These are phyloP conservation scores for Aspergillus flavus DNA, from an alignment of 2,329 filamentous ascomycete genomes.

Conservation along the genomic window DNA sequence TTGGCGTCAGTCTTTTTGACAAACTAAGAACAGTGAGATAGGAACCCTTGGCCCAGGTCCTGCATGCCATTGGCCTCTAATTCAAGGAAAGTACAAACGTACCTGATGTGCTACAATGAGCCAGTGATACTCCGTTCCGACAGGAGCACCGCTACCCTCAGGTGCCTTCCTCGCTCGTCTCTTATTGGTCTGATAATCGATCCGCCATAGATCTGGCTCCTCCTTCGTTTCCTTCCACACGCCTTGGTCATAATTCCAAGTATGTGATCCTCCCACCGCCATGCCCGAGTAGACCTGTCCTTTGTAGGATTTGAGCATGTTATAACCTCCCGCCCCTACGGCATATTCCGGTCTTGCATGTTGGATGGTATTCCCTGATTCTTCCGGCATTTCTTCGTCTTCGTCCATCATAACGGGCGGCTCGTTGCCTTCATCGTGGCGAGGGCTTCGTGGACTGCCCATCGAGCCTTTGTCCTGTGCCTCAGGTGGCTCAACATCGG, in stretches of 20 bases:
- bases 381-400: constrained; percentile 26
- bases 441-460: neutral
- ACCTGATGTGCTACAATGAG: constrained; percentile 40
- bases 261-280: constrained; percentile 40
- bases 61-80: neutral
- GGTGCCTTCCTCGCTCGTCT: constrained; percentile 35
- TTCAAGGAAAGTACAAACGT: neutral
- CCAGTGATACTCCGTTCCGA: constrained; percentile 41
- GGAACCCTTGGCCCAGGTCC: neutral
- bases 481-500: neutral
- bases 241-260: constrained; percentile 41
- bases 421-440: neutral
- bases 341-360: constrained; percentile 5
- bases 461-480: neutral
- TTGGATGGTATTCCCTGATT: constrained; percentile 13
- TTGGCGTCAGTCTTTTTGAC: constrained; percentile 41
- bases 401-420: constrained; percentile 16
- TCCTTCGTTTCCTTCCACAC: constrained; percentile 40
- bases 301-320: constrained; percentile 36
- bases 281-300: constrained; percentile 41
- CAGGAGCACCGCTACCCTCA: constrained; percentile 35
- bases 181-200: constrained; percentile 37
- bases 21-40: constrained; percentile 23
- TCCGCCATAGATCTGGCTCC: constrained; percentile 39
- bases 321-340: constrained; percentile 28